Base-by-base conservation (phyloP, 1,139 yeast genomes). In the Trichomonascaceae sp. region DNA sequence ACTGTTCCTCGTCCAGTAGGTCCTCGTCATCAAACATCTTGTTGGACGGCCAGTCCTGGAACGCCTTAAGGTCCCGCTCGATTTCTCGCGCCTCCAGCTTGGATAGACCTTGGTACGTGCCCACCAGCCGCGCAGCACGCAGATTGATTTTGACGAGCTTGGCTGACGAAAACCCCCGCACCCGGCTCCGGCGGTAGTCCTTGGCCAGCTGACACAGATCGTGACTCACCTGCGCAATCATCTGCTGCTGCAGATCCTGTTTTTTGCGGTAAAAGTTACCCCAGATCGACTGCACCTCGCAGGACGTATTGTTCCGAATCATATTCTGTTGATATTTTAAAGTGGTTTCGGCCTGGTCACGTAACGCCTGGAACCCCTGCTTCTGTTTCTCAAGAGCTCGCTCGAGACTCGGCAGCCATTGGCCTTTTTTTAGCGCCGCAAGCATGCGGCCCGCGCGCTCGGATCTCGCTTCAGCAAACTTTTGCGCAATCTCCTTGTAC, bases 261-360 rank as follows among this genome's bases (percentile, higher is more conserved):
- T 43, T 44, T 16, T 39, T 41, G 23, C 49, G 44, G 38, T 37
- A 28, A 36, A 42, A 55, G 31, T 52, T 51, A 18, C 52, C 35
- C 58, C 57, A 52, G 3, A 46, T 43, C 34, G 48, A 47, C 25
- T 45, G 43, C 6, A 45, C 46, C 32, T 54, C 57, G 14, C 51
- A 51, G 8, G 32, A 35, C 4, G 57, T 38, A 16, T 42, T 48
- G 16, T 43, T 40, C 14, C 37, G 38, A 31, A 54, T 40, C 43
- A 44, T 43, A 15, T 39, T 32, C 11, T 43, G 31, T 32, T 50
- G 45, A 42, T 48, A 48, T 22, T 43, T 40, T 22, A 32, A 40
- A 23, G 38, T 41, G 25, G 31, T 37, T 16, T 29, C 32, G 27
- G 47, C 43, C 11, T 40, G 36, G 20, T 28, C 32, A 16, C 43